These are phyloP conservation scores for Hyphodiscus hymeniophilus DNA, from an alignment of 495 filamentous ascomycete species.

Conservation along the genomic window DNA sequence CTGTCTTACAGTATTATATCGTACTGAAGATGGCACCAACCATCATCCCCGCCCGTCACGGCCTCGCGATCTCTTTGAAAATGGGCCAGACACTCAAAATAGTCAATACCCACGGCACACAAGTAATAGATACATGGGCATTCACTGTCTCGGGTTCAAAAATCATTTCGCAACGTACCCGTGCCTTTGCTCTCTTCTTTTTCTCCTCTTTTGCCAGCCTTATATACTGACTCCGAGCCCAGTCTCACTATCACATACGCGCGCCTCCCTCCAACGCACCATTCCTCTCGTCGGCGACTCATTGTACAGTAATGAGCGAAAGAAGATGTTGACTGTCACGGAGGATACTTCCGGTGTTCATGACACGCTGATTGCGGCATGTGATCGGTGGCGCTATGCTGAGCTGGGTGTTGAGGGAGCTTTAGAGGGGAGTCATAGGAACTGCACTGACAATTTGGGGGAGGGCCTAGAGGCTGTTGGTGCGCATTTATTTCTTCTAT, in stretches of 20 bases:
- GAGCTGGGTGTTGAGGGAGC: slow-evolving; percentile 25
- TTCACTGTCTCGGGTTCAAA: slow-evolving; percentile 25
- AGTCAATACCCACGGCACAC: slow-evolving; percentile 42
- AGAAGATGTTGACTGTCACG: slow-evolving; percentile 28
- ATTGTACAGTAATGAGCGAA: slow-evolving; percentile 27
- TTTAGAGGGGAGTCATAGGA: slow-evolving; percentile 29
- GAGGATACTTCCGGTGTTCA: slow-evolving; percentile 36
- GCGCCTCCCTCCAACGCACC: slow-evolving; percentile 25
- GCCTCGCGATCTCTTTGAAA: slow-evolving; percentile 30
- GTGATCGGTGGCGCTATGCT: slow-evolving; percentile 30
- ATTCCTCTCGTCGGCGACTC: slow-evolving; percentile 26
- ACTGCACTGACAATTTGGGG: slow-evolving; percentile 35
- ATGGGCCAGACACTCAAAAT: slow-evolving; percentile 38
- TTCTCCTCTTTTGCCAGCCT: too few species aligned
- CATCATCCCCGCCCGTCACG: slow-evolving; percentile 34
- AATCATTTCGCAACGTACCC: too few species aligned
- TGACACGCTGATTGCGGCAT: slow-evolving; percentile 34
- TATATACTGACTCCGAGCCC: too few species aligned
- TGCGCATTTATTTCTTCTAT: not conserved
- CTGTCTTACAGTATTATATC: too few species aligned
- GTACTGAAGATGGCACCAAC: not conserved
- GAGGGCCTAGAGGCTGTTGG: slow-evolving; percentile 24
- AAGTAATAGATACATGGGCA: slow-evolving; percentile 41
- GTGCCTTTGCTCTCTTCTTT: too few species aligned
- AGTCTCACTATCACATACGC: slow-evolving; percentile 36